Evolutionary conservation across 2,329 filamentous ascomycete species (phyloP).

Genomic region (Trichoderma afroharzianum): DNA sequence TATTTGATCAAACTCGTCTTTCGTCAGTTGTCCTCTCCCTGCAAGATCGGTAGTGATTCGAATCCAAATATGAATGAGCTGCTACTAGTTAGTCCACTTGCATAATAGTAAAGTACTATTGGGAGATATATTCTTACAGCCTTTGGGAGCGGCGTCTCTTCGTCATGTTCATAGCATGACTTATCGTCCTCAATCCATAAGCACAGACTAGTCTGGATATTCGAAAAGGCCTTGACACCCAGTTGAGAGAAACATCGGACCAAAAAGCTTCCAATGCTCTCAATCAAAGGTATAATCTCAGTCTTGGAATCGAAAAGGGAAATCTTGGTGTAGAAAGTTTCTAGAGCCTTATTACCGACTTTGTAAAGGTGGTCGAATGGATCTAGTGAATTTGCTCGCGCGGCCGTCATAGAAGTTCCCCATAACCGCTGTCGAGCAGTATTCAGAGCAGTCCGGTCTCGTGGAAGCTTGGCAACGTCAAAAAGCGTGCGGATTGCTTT

Average conservation of each 20-base stretch:
- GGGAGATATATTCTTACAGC: constrained; percentile 39
- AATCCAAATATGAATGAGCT: constrained; percentile 52
- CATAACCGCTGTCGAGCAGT: constrained; percentile 63
- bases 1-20: constrained; percentile 48
- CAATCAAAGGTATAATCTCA: constrained; percentile 46
- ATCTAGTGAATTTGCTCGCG: constrained; percentile 49
- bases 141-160: constrained; percentile 38
- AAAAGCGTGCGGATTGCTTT: constrained; percentile 42
- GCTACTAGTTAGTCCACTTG: constrained; percentile 26
- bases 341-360: constrained; percentile 52
- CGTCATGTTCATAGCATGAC: constrained; percentile 39
- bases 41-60: constrained; percentile 41
- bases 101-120: not conserved
- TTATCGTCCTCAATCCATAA: constrained; percentile 61
- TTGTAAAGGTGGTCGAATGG: constrained; percentile 66
- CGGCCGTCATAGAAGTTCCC: constrained; percentile 35
- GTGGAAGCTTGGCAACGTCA: constrained; percentile 49
- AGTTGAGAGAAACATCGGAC: constrained; percentile 46
- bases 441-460: constrained; percentile 61
- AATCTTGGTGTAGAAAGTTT: constrained; percentile 49
- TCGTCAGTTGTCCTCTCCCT: constrained; percentile 34
- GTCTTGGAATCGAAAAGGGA: constrained; percentile 36
- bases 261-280: constrained; percentile 52
- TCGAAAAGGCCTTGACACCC: constrained; percentile 53
- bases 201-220: constrained; percentile 59